Base-by-base conservation (phyloP, 1,284 basidiomycete genomes). In the Mycena citricolor region DNA sequence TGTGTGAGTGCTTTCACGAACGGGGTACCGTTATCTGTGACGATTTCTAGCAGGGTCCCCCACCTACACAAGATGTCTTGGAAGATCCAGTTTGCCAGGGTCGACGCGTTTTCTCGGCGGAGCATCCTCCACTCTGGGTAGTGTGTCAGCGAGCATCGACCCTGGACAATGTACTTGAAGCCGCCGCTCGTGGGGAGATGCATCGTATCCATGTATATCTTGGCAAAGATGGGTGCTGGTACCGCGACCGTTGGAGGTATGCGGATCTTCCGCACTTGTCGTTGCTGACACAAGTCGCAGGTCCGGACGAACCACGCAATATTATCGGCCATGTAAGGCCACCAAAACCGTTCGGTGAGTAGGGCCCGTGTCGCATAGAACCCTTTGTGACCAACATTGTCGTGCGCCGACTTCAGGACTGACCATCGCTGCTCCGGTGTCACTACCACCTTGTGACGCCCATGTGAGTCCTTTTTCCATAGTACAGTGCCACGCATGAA, bases 11-110 rank as follows among this genome's bases (percentile, higher is more conserved):
- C 73, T 16, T 51, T 54, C 0, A 70, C 35, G 16, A 70, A 64
- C 0, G 62, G 42, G 5, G 55, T 22, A 0, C 66, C 63, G 42
- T 69, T 70, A 39, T 63, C 61, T 4, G 56, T 61, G 1, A 63
- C 49, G 3, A 64, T 54, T 34, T 64, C 57, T 4, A 17, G 23
- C 2, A 61, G 13, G 1, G 32, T 32, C 2, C 62, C 62, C 44
- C 44, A 46, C 33, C 38, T 21, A 23, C 38, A 46, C 11, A 46
- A 31, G 4, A 45, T 19, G 4, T 42, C 44, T 7, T 59, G 47
- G 41, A 59, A 60, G 19, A 61, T 52, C 33, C 53, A 61, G 3
- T 36, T 43, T 2, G 44, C 56, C 6, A 63, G 22, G 4, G 49
- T 36, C 17, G 33, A 12, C 0, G 42, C 49, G 45, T 42, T 6